phyloP scores from a whole-genome alignment of 139 green algal genomes.

The Asterochloris sp. region DNA sequence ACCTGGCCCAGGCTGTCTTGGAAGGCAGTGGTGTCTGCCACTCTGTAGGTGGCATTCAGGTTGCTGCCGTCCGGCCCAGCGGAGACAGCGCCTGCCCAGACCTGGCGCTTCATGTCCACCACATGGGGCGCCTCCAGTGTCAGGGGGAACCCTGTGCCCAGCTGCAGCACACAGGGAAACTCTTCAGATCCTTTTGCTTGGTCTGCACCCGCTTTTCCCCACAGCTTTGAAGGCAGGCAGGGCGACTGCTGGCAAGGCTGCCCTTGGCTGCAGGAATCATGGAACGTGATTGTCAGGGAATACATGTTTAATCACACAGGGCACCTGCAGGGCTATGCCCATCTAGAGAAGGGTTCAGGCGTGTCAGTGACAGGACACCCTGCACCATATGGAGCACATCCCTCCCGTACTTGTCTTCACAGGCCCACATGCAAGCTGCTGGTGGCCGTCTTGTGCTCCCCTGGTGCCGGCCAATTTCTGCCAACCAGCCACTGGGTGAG shows the following conservation, averaged over 20 bases:
- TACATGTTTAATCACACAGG: no score
- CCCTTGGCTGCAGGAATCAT: no score
- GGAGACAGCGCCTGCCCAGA: conserved; percentile 45
- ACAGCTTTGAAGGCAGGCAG: neutral
- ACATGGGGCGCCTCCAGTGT: conserved; percentile 85
- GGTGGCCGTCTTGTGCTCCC: no score
- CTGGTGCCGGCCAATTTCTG: no score
- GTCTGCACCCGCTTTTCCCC: neutral
- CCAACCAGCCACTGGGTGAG: no score
- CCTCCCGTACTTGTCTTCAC: no score
- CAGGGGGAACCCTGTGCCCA: conserved; percentile 64
- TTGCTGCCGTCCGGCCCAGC: conserved; percentile 30
- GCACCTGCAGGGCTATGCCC: no score
- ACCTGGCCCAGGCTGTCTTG: conserved; percentile 26
- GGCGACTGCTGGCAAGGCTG: neutral
- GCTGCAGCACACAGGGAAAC: conserved; percentile 15
- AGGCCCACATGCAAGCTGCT: no score
- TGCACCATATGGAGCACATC: no score
- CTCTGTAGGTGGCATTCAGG: conserved; percentile 51
- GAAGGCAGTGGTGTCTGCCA: conserved; percentile 34
- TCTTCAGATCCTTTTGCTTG: neutral
- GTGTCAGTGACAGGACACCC: no score
- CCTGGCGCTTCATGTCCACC: conserved; percentile 81
- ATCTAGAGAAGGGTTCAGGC: no score
- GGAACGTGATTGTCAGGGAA: no score